phyloP scores from a whole-genome alignment of 495 filamentous ascomycete genomes.

The Talaromyces nanjingensis region DNA sequence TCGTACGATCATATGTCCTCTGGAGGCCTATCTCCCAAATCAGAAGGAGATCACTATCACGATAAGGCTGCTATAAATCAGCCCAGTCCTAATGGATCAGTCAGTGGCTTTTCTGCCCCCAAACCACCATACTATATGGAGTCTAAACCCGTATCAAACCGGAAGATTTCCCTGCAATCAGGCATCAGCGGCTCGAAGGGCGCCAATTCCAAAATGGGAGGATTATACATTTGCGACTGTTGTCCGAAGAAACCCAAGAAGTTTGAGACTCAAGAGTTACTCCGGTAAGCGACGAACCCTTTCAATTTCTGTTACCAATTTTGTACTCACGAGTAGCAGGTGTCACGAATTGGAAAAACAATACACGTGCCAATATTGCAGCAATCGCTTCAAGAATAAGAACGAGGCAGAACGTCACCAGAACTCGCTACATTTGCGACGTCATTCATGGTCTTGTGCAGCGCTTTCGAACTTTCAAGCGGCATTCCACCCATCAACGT shows the following conservation, averaged over 20 bases:
- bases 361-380: constrained; percentile 85
- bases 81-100: constrained; percentile 45
- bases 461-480: constrained; percentile 68
- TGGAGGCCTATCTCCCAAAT: constrained; percentile 60
- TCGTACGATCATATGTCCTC: constrained; percentile 70
- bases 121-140: neutral
- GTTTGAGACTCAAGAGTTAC: constrained; percentile 79
- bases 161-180: constrained; percentile 37
- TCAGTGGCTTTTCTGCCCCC: neutral
- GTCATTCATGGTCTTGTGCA: constrained; percentile 97
- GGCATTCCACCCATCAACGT: constrained; percentile 74
- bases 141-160: constrained; percentile 21
- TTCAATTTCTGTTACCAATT: neutral
- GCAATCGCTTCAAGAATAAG: constrained; percentile 98
- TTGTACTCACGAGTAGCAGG: constrained; percentile 25
- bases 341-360: constrained; percentile 93
- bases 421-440: constrained; percentile 88
- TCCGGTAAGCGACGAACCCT: constrained; percentile 57
- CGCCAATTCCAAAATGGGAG: constrained; percentile 27
- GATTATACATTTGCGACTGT: constrained; percentile 81
- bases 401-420: constrained; percentile 98
- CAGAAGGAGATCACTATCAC: constrained; percentile 41
- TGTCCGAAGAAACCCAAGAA: constrained; percentile 99
- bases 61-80: constrained; percentile 43
- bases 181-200: constrained; percentile 25